Evolutionary conservation across 495 filamentous ascomycete species (phyloP), one percentile per base, ranked within the genome.

Genomic region (Hypomontagnella submonticulosa): DNA sequence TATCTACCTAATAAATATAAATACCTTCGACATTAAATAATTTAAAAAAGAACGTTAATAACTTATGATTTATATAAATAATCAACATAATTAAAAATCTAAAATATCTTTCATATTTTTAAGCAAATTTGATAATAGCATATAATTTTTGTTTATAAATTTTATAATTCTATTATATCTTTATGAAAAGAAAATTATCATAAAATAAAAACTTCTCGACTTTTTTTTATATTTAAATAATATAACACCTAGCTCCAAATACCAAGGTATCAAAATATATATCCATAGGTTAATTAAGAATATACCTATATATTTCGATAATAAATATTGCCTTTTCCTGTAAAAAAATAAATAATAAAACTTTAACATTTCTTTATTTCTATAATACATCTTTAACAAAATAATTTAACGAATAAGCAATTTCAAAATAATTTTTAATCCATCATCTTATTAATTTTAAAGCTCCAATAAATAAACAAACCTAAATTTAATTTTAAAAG

Each of bases 61-160:
- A 18, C 16, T 43, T 43, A 43, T 43, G 15, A 18, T 43, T 43
- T 8, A 43, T 43, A 43, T 15, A 43, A 15, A 43, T 43, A 18
- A 43, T 43, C 3, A 18, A 43, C 3, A 18, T 9, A 43, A 43
- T 43, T 8, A 3, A 43, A 15, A 18, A 2, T 43, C 16, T 43
- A 15, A 13, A 43, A 43, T 15, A 43, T 15, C 15, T 8, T 43
- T 18, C 16, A 43, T 43, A 18, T 18, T 18, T 43, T 18, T 15
- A 3, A 18, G 4, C 4, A 43, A 43, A 43, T 43, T 43, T 8
- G 12, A 43, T 18, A 2, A 43, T 43, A 43, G 4, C 15, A 43
- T 43, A 43, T 43, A 43, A 43, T 43, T 43, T 18, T 13, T 18
- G 8, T 43, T 43, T 43, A 43, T 43, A 43, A 16, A 18, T 43